Evolutionary conservation across 352 stramenopile species (phyloP).

Genomic region (Pythium rhizo-oryzae): DNA sequence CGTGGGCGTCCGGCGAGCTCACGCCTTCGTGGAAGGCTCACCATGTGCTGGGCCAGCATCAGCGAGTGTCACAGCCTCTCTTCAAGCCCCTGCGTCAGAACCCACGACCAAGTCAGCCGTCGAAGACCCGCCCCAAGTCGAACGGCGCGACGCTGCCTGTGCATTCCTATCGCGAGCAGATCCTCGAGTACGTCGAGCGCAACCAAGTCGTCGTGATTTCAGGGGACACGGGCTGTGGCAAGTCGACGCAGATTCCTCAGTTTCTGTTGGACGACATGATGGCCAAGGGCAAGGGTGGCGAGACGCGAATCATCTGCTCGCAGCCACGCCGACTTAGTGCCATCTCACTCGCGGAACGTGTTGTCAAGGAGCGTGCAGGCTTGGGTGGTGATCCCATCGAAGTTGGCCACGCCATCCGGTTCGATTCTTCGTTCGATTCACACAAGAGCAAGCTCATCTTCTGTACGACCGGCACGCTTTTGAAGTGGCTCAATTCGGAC

Average conservation of each 20-base stretch:
- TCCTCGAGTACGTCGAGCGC: slow-evolving; percentile 59
- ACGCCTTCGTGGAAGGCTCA: slow-evolving; percentile 38
- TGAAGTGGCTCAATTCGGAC: slow-evolving; percentile 86
- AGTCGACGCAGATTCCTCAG: slow-evolving; percentile 93
- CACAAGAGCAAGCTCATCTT: slow-evolving; percentile 94
- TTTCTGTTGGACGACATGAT: slow-evolving; percentile 91
- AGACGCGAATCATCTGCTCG: slow-evolving; percentile 89
- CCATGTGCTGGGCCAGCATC: slow-evolving; percentile 5
- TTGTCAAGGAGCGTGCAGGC: slow-evolving; percentile 74
- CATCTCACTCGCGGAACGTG: slow-evolving; percentile 88
- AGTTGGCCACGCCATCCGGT: slow-evolving; percentile 93
- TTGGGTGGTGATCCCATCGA: slow-evolving; percentile 60
- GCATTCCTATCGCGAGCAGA: slow-evolving; percentile 60
- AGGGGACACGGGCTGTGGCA: slow-evolving; percentile 95
- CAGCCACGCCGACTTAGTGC: slow-evolving; percentile 94
- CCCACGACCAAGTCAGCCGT: slow-evolving; percentile 1
- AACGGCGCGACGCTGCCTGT: slow-evolving; percentile 54
- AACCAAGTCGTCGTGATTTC: slow-evolving; percentile 93
- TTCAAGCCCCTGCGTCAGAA: slow-evolving; percentile 49
- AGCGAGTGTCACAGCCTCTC: slow-evolving; percentile 18
- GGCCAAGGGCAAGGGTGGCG: slow-evolving; percentile 54
- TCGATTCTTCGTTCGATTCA: slow-evolving; percentile 82
- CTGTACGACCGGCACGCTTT: slow-evolving; percentile 95
- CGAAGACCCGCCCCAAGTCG: slow-evolving; percentile 4
- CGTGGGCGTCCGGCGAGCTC: slow-evolving; percentile 18